Evolutionary conservation across 169 alveolate genomes (phyloP).

Genomic region (Plasmodium inui): DNA sequence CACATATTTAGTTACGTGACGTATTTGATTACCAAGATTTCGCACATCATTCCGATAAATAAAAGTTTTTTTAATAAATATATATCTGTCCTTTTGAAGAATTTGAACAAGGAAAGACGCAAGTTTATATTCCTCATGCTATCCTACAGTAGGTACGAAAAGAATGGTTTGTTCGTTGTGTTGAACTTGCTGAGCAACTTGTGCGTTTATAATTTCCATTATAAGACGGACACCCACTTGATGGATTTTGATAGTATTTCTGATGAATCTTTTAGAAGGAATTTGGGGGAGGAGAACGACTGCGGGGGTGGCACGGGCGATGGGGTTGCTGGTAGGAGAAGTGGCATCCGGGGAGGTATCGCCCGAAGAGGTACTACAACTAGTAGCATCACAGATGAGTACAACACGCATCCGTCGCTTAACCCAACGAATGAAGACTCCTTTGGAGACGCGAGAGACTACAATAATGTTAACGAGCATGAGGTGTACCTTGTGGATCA

Average conservation of each 20-base stretch:
- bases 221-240: slow-evolving; percentile 26
- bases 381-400: not conserved
- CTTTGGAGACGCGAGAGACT: slow-evolving; percentile 2
- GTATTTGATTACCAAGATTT: slow-evolving; percentile 34
- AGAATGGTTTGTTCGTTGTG: slow-evolving; percentile 23
- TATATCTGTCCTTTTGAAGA: slow-evolving; percentile 57
- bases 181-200: slow-evolving; percentile 33
- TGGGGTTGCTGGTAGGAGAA: not conserved
- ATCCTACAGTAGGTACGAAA: slow-evolving; percentile 39
- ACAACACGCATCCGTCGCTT: not conserved
- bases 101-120: slow-evolving; percentile 56
- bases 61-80: slow-evolving; percentile 57
- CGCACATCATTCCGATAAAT: slow-evolving; percentile 45
- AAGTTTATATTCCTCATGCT: slow-evolving; percentile 36
- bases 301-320: not conserved
- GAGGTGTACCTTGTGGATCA: slow-evolving; percentile 36
- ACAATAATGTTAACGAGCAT: not conserved
- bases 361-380: not conserved
- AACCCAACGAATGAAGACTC: not conserved
- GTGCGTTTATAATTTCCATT: slow-evolving; percentile 56
- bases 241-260: not conserved
- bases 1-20: slow-evolving; percentile 64
- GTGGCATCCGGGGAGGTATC: not conserved
- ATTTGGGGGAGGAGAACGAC: slow-evolving; percentile 5
- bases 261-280: not conserved